These are phyloP conservation scores for Ogataea pini DNA, from an alignment of 805 yeast genomes.

Conservation along the genomic window DNA sequence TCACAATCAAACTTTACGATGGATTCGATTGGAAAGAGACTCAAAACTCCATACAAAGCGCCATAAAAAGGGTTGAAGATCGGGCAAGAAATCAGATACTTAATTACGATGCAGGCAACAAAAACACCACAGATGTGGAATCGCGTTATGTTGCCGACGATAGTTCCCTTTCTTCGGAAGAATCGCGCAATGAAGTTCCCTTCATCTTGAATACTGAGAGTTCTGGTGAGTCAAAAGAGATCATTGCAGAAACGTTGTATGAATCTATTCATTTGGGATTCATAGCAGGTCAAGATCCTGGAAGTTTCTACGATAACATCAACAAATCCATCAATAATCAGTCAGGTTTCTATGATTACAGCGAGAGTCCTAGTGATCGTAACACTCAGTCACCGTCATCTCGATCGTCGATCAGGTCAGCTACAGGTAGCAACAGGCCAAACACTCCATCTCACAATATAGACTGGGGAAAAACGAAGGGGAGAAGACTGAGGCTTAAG, in stretches of 20 bases:
- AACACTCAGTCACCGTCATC: slow-evolving; percentile 15
- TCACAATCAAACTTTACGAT: slow-evolving; percentile 61
- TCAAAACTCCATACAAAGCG: slow-evolving; percentile 61
- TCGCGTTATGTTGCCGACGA: not conserved
- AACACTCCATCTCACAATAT: slow-evolving; percentile 27
- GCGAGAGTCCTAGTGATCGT: slow-evolving; percentile 14
- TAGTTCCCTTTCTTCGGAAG: not conserved
- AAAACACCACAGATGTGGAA: not conserved
- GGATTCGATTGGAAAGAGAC: slow-evolving; percentile 94
- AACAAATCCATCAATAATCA: slow-evolving; percentile 40
- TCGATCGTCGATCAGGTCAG: slow-evolving; percentile 16
- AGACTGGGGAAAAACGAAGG: slow-evolving; percentile 34
- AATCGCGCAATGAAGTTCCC: not conserved
- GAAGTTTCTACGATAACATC: slow-evolving; percentile 50
- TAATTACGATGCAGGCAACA: not conserved
- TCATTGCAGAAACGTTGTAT: slow-evolving; percentile 65
- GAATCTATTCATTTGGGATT: slow-evolving; percentile 76
- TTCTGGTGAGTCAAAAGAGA: slow-evolving; percentile 26
- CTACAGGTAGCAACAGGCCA: slow-evolving; percentile 10
- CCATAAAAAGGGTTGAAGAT: slow-evolving; percentile 61
- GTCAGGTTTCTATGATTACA: slow-evolving; percentile 3
- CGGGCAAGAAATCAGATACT: slow-evolving; percentile 35
- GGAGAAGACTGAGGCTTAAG: slow-evolving; percentile 53
- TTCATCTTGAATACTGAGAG: slow-evolving; percentile 12
- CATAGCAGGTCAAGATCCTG: slow-evolving; percentile 49